These are phyloP conservation scores for Lepidium sativum DNA, from an alignment of 345 rosid genomes.

Conservation along the genomic window DNA sequence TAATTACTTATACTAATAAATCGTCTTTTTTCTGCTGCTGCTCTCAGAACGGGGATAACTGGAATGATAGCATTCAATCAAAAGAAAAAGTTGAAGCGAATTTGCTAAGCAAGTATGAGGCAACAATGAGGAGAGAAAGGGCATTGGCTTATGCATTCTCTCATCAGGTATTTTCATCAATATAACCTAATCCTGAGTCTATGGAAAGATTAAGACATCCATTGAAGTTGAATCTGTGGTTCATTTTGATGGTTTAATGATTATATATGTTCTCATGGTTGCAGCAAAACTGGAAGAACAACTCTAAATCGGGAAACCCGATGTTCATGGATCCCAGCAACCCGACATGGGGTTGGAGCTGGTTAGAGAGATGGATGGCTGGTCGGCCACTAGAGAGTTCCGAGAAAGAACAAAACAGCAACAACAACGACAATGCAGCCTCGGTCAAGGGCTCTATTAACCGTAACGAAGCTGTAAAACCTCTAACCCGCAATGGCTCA, in stretches of 20 bases:
- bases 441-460: constrained; percentile 38
- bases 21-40: neutral
- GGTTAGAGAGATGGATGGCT: constrained; percentile 99
- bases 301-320: constrained; percentile 45
- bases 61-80: constrained; percentile 91
- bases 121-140: constrained; percentile 91
- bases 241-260: neutral
- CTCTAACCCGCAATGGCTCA: constrained; percentile 53
- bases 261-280: neutral
- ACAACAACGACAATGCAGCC: constrained; percentile 30
- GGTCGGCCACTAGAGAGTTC: constrained; percentile 68
- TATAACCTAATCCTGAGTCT: neutral
- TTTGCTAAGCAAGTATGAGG: constrained; percentile 77
- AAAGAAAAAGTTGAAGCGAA: constrained; percentile 83
- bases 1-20: neutral
- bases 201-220: neutral
- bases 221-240: neutral
- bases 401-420: constrained; percentile 48
- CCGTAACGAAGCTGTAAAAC: constrained; percentile 52
- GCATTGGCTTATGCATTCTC: constrained; percentile 82
- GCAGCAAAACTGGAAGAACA: constrained; percentile 85
- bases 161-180: constrained; percentile 57
- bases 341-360: constrained; percentile 98
- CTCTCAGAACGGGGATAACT: constrained; percentile 73
- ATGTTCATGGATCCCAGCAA: constrained; percentile 80